Evolutionary conservation across 768 basidiomycete species (phyloP), one percentile per base, ranked within the genome.

Genomic region (Leccinum aurantiacum): DNA sequence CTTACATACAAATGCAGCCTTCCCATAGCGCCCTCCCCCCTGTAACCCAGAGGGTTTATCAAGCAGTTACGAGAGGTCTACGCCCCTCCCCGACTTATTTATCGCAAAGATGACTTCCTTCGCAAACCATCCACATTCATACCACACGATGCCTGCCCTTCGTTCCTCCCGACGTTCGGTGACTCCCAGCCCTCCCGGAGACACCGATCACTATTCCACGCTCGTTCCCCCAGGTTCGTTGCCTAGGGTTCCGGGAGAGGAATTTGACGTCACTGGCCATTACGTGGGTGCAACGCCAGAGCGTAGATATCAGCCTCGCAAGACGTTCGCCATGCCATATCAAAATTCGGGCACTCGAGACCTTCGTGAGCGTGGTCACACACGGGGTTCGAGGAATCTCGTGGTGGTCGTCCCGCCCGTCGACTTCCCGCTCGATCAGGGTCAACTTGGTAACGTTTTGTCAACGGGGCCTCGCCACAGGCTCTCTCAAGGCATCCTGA

Each of bases 321-420:
- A 74, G 58, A 74, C 74, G 5, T 82, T 84, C 4, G 79, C 83
- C 0, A 77, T 89, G 25, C 73, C 81, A 4, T 90, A 90, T 71
- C 78, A 84, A 61, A 79, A 71, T 57, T 77, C 83, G 15, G 72
- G 74, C 27, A 64, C 79, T 52, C 78, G 80, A 6, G 82, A 85
- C 41, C 61, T 67, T 50, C 78, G 75, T 53, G 81, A 81, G 22
- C 77, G 79, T 61, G 63, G 68, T 25, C 61, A 66, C 15, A 75
- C 77, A 53, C 74, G 80, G 51, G 60, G 50, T 60, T 76, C 74
- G 54, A 83, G 79, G 65, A 83, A 84, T 68, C 79, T 91, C 54
- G 76, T 92, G 17, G 79, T 91, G 41, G 82, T 91, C 24, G 73
- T 88, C 38, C 90, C 90, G 38, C 87, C 90, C 27, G 57, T 77